Evolutionary conservation across 1,139 yeast species (phyloP).

Genomic region (Blastobotrys persicus): DNA sequence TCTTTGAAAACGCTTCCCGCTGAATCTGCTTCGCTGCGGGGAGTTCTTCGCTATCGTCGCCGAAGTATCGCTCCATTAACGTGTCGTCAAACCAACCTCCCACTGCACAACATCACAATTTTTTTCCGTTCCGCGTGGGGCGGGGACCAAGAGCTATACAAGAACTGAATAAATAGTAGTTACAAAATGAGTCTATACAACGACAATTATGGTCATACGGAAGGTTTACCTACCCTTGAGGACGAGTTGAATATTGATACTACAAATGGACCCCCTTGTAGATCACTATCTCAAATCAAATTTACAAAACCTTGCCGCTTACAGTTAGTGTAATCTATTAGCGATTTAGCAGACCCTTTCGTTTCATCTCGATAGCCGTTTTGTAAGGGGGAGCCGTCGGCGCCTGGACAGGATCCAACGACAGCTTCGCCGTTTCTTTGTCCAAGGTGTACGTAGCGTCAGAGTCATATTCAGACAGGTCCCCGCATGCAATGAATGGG

Average conservation of each 20-base stretch:
- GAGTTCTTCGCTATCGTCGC: slow-evolving; percentile 29
- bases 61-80: slow-evolving; percentile 23
- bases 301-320: no score
- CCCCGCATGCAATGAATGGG: slow-evolving; percentile 92
- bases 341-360: slow-evolving; percentile 57
- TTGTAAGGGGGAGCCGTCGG: slow-evolving; percentile 98
- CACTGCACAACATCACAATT: neutral
- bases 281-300: no score
- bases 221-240: no score
- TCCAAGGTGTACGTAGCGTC: slow-evolving; percentile 89
- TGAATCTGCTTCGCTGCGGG: slow-evolving; percentile 44
- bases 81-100: neutral
- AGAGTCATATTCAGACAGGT: slow-evolving; percentile 78
- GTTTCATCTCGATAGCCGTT: slow-evolving; percentile 80
- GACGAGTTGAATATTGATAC: no score
- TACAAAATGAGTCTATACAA: no score
- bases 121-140: no score
- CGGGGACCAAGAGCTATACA: no score
- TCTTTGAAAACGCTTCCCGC: slow-evolving; percentile 42
- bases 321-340: neutral
- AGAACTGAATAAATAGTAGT: no score
- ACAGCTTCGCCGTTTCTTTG: slow-evolving; percentile 36
- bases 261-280: no score
- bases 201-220: no score
- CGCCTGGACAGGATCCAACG: slow-evolving; percentile 84